phyloP scores from a whole-genome alignment of 2,329 filamentous ascomycete species.

The Verticillium nonalfalfae region DNA sequence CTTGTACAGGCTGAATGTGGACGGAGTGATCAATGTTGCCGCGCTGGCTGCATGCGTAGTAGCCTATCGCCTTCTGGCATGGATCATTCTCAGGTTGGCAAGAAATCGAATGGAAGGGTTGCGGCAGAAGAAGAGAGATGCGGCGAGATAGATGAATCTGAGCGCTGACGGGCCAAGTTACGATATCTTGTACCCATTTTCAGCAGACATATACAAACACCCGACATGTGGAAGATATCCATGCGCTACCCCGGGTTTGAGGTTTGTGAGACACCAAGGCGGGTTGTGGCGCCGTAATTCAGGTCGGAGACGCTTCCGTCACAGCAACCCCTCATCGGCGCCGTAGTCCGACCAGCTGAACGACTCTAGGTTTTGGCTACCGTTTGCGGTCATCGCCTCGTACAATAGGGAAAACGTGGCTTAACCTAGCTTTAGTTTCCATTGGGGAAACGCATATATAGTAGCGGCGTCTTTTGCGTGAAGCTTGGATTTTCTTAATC shows the following conservation, averaged over 20 bases:
- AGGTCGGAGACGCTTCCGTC: not conserved
- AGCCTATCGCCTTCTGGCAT: slow-evolving; percentile 59
- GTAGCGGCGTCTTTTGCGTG: too few species aligned
- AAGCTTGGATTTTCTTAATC: not conserved
- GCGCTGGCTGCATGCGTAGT: slow-evolving; percentile 58
- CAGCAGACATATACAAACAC: not conserved
- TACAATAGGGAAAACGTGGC: not conserved
- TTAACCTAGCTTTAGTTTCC: not conserved
- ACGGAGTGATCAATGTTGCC: slow-evolving; percentile 55
- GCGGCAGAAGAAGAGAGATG: slow-evolving; percentile 21
- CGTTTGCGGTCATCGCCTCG: not conserved
- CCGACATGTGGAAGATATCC: too few species aligned
- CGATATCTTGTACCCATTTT: not conserved
- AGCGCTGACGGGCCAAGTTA: not conserved
- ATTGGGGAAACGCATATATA: not conserved
- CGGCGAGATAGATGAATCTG: not conserved
- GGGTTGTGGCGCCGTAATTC: not conserved
- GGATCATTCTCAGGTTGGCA: slow-evolving; percentile 46
- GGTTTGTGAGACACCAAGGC: not conserved
- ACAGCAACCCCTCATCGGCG: not conserved
- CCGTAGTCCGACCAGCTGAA: not conserved
- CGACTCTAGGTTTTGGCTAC: not conserved
- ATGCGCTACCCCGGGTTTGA: not conserved
- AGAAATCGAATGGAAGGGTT: slow-evolving; percentile 36
- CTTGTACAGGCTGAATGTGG: slow-evolving; percentile 59